phyloP scores from a whole-genome alignment of 306 rosid species.

The Oemleria cerasiformis region DNA sequence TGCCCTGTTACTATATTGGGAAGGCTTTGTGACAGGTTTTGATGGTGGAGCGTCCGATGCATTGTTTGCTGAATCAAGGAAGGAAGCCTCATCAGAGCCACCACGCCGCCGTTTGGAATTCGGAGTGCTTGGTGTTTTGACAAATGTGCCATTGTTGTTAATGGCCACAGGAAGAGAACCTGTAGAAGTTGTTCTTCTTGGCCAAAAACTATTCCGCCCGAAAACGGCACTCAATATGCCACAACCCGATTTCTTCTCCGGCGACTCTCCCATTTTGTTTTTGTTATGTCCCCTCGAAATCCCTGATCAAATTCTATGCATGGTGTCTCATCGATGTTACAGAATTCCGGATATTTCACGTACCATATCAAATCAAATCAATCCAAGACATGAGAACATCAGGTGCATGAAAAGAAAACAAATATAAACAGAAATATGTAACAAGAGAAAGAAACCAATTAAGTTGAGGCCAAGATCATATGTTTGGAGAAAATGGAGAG shows the following conservation, averaged over 20 bases:
- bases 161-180: constrained; percentile 23
- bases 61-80: not conserved
- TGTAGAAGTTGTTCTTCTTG: constrained; percentile 32
- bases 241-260: constrained; percentile 61
- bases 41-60: constrained; percentile 19
- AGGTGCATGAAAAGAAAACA: not conserved
- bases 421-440: not conserved
- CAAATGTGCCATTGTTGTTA: constrained; percentile 13
- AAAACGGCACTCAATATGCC: constrained; percentile 66
- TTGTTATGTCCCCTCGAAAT: not conserved
- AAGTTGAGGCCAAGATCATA: constrained; percentile 9
- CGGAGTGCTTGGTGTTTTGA: constrained; percentile 25
- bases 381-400: constrained; percentile 10
- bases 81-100: constrained; percentile 24
- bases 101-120: constrained; percentile 47
- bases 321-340: not conserved
- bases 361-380: not conserved
- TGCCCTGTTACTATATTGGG: constrained; percentile 23
- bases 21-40: constrained; percentile 22
- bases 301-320: not conserved
- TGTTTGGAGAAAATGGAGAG: not conserved
- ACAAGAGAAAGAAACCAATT: constrained; percentile 4
- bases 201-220: constrained; percentile 41
- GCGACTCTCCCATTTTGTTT: constrained; percentile 53
- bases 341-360: not conserved